Conservation (phyloP, 345 rosid species). For the Syzygium aromaticum region DNA sequence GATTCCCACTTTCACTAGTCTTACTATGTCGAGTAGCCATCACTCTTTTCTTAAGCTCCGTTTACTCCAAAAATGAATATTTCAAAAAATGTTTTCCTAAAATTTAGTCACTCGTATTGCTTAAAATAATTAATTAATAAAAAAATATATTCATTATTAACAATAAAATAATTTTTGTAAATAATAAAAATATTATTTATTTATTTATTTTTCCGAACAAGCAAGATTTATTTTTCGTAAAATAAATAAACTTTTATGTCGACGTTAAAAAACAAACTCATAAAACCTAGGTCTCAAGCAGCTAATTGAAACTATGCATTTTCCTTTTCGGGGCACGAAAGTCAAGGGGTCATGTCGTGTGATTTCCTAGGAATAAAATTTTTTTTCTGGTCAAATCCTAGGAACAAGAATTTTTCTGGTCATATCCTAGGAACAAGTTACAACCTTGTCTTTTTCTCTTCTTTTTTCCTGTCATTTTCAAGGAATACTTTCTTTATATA, state of each 20-base stretch:
- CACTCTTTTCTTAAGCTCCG: background rate
- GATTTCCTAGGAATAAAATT: background rate
- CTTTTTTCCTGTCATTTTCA: background rate
- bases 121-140: background rate
- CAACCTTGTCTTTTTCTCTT: background rate
- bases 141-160: background rate
- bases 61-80: background rate
- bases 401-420: background rate
- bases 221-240: too few relatives aligned
- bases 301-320: background rate
- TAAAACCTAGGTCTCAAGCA: background rate
- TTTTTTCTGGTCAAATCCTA: background rate
- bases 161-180: background rate
- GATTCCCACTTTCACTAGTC: background rate
- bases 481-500: background rate
- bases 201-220: background rate
- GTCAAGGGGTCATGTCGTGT: background rate
- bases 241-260: too few relatives aligned
- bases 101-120: accelerated
- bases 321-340: background rate
- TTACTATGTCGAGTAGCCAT: background rate
- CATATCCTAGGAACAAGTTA: background rate
- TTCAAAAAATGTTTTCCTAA: background rate
- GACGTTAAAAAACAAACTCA: background rate
- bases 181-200: background rate